phyloP scores from a whole-genome alignment of 208 protist species.

The Porcisia deanei region DNA sequence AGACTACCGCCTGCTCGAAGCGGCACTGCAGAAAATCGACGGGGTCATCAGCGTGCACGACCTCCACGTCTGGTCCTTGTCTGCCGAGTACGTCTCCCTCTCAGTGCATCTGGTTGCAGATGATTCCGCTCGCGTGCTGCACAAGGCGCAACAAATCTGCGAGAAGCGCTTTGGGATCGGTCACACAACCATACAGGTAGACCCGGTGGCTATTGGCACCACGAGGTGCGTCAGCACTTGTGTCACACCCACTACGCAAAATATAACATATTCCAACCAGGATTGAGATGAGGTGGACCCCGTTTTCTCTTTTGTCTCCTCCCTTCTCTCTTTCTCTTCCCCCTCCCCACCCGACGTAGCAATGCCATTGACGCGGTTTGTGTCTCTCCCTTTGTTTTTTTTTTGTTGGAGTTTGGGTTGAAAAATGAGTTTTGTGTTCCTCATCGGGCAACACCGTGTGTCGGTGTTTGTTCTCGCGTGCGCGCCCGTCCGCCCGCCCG shows the following conservation, averaged over 20 bases:
- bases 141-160: constrained; percentile 66
- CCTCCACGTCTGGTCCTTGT: constrained; percentile 91
- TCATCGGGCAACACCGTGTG: background rate
- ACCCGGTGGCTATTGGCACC: constrained; percentile 45
- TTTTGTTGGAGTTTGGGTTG: too few species aligned
- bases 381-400: too few species aligned
- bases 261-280: background rate
- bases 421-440: background rate
- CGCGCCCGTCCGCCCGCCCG: too few species aligned
- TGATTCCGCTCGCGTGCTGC: constrained; percentile 40
- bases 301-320: background rate
- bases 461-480: too few species aligned
- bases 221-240: constrained; percentile 34
- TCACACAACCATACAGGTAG: constrained; percentile 92
- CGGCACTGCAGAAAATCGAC: constrained; percentile 51
- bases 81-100: constrained; percentile 72
- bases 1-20: constrained; percentile 53
- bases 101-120: constrained; percentile 82
- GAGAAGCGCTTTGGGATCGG: constrained; percentile 58
- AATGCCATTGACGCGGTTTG: too few species aligned
- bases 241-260: constrained; percentile 3
- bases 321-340: too few species aligned
- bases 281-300: background rate
- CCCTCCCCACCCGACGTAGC: too few species aligned
- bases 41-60: constrained; percentile 86